Base-by-base conservation (phyloP, 2,329 filamentous ascomycete genomes). In the Fusarium austroafricanum region DNA sequence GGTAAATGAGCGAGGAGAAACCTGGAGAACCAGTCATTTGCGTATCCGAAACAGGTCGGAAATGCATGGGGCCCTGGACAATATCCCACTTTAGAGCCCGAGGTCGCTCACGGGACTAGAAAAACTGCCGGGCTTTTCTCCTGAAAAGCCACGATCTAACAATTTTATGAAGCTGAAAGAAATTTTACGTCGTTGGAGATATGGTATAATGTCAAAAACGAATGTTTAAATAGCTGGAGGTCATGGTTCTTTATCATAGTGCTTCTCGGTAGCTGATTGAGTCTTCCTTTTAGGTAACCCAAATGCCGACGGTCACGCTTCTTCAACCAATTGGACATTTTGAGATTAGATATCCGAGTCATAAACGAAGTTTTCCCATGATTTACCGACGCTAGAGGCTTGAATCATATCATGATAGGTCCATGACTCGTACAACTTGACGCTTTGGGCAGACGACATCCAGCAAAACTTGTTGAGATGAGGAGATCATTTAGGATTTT, bases 1-100 rank as follows among this genome's bases (percentile, higher is more conserved):
- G 42, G 40, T 20, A 28, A 14, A 20, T 18, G 52, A 50, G 3
- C n/a, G 21, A 15, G 14, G 26, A 6, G 33, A 50, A 29, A 38
- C 31, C n/a, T 50, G 43, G 6, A 37, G 31, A 49, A 18, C 21
- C 51, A 49, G 21, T 35, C 10, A 47, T 47, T 50, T 15, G 7
- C n/a, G 21, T 18, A 17, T 23, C 43, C 23, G 43, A 49, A 38
- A 18, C 42, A 23, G 29, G 37, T n/a, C 8, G 14, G 17, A 5
- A 11, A 12, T 15, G n/a, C 53, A 53, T n/a, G n/a, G 53, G 53
- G 21, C 15, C 53, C 53, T 39, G 28, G 46, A 4, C 10, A 10
- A 12, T 15, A 29, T 50, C 33, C 52, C 52, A 55, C 52, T 55
- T 50, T n/a, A 50, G 52, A 15, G 17, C 4, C 53, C 53, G 46